Evolutionary conservation across 345 rosid species (phyloP), one percentile per base, ranked within the genome.

Genomic region (Citrus australasica): DNA sequence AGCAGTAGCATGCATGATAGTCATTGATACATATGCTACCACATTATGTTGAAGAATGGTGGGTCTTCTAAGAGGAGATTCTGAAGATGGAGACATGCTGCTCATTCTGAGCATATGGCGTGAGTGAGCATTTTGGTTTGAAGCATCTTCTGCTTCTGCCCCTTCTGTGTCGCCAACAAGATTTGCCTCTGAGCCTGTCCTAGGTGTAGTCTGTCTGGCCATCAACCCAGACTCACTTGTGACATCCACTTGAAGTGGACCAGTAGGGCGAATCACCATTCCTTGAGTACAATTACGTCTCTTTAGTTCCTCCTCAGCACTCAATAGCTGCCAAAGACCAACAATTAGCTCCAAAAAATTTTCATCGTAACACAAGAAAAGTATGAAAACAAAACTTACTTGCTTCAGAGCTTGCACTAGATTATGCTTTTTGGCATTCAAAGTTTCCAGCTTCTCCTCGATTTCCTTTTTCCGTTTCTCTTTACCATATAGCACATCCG

Each of bases 401-500:
- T 92, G 98, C 87, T 92, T 96, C 81, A 96, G 87, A 74, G 89
- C 88, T 87, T 88, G 98, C 35, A 96, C 99, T 10, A 96, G 86
- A 87, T 83, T 88, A 85, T 96, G 98, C 76, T 96, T 96, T 85
- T 90, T 94, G n/a, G 87, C 85, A 77, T 87, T 94, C 91, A 96
- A 86, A 82, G 88, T 79, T 82, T 85, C 85, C 78, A 94, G 86
- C 80, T 84, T 90, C 81, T 89, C 95, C 88, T 91, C 95, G 2
- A 94, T 85, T 78, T 88, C 95, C 76, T 75, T 90, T 76, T 79
- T 85, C 88, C 92, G 85, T 69, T 83, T 90, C 83, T 84, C 92
- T 85, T 80, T 83, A 42, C 83, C 89, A 78, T 75, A 79, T 24
- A 82, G 74, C 61, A 22, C 77, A 17, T 83, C 86, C 24, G 51